Evolutionary conservation across 139 green algal species (phyloP), one percentile per base, ranked within the genome.

Genomic region (Chlamydomonas sphaeroides): DNA sequence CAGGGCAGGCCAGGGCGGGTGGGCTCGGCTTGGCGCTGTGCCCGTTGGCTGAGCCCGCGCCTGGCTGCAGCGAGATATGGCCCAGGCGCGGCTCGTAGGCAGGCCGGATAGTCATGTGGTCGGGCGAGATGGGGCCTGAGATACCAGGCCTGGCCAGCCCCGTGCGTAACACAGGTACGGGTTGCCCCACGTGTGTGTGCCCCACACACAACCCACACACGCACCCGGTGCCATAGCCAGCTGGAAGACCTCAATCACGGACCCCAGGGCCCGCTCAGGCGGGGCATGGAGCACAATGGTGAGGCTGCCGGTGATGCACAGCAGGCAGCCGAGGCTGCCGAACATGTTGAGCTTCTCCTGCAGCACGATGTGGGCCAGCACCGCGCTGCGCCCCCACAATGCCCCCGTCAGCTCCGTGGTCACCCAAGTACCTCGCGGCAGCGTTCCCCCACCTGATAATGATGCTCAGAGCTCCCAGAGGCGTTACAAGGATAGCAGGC

Each of bases 241-340:
- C 10, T 85, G 48, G 92, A 92, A 98, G 0, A 99, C 85, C 51
- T 99, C 86, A 17, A 94, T 75, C 30, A 99, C 92, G 5, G 88
- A 95, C 7, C 83, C 76, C 1, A 98, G 88, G 3, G 83, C 73
- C 4, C 78, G 68, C 87, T 99, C 97, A 62, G 93, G 88, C 8
- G 97, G 97, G 6, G 96, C 96, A 84, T 99, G 95, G 73, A 98
- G 87, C 67, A 98, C 95, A 35, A 99, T 98, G 18, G 88, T 92
- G 17, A 96, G 63, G 6, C 91, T 95, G 15, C 97, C 97, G 14
- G 92, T 93, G 41, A 99, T 94, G 89, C 97, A 99, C 48, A 99
- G 93, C 39, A 94, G 73, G 77, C 96, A 98, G 6, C 97, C 97
- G 76, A 98, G 79, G 62, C 95, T 90, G n/a, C 97, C 97, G 86